Conservation (phyloP, 352 stramenopile species). For the Globisporangium uncinulatum region DNA sequence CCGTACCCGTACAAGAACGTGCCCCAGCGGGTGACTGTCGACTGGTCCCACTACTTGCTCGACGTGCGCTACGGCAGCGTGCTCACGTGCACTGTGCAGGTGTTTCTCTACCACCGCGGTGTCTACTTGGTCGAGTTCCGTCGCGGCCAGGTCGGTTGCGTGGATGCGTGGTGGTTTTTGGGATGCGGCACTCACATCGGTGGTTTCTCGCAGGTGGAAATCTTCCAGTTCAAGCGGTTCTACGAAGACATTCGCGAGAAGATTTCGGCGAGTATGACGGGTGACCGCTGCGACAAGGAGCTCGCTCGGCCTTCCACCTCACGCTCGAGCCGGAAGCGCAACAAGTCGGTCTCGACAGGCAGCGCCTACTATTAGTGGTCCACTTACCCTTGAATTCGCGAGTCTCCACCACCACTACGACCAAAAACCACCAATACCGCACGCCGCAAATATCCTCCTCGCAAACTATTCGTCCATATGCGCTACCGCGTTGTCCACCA, state of each 20-base stretch:
- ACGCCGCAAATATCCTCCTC: too few relatives aligned
- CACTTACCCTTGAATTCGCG: background rate
- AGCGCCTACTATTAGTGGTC: slow-evolving; percentile 1
- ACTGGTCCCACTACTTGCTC: slow-evolving; percentile 74
- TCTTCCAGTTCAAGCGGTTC: slow-evolving; percentile 87
- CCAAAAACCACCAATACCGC: too few relatives aligned
- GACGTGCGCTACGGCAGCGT: slow-evolving; percentile 58
- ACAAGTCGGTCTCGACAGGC: slow-evolving; percentile 41
- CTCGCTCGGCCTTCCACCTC: slow-evolving; percentile 5
- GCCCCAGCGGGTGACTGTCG: slow-evolving; percentile 43
- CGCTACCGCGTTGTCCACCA: too few relatives aligned
- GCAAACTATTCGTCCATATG: too few relatives aligned
- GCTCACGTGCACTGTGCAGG: slow-evolving; percentile 68
- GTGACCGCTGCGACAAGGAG: background rate
- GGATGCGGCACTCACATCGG: background rate
- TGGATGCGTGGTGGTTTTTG: background rate
- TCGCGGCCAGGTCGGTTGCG: slow-evolving; percentile 49
- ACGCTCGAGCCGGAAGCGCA: slow-evolving; percentile 43
- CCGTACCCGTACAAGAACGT: slow-evolving; percentile 41
- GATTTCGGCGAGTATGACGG: slow-evolving; percentile 50
- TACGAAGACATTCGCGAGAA: slow-evolving; percentile 73
- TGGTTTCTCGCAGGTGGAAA: slow-evolving; percentile 50
- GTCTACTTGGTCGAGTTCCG: slow-evolving; percentile 81
- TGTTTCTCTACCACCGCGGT: slow-evolving; percentile 75
- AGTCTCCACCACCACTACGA: background rate